These are phyloP conservation scores for Nepenthes alata DNA, from an alignment of 179 eudicot genomes.

Conservation along the genomic window DNA sequence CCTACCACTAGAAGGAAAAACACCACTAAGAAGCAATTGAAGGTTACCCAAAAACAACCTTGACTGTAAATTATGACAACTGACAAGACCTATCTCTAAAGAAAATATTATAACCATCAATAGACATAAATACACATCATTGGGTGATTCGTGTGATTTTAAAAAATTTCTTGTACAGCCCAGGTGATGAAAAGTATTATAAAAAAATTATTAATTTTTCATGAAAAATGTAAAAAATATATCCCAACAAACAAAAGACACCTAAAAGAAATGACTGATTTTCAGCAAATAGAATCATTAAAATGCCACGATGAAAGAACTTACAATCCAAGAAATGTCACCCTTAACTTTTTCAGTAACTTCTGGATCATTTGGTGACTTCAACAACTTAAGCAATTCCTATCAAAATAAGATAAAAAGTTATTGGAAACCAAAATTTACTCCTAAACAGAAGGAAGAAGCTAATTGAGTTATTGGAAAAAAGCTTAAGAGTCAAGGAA, in stretches of 20 bases:
- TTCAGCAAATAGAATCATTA: background rate
- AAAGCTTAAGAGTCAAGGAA: background rate
- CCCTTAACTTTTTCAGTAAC: conserved; percentile 32
- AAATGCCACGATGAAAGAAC: conserved; percentile 10
- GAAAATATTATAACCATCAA: no score
- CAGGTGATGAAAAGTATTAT: no score
- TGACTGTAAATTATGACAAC: no score
- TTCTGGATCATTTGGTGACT: conserved; percentile 50
- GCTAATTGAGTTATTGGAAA: background rate
- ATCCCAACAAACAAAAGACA: background rate
- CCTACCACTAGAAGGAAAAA: no score
- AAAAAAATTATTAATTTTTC: no score
- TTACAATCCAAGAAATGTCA: conserved; percentile 55
- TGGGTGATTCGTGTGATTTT: no score
- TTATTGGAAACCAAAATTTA: background rate
- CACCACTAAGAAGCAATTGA: no score
- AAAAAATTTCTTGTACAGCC: no score
- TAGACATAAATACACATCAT: no score
- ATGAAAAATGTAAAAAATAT: background rate
- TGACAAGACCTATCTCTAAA: no score
- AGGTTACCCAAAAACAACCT: no score
- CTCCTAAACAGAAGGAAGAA: no score
- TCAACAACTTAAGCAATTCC: conserved; percentile 54
- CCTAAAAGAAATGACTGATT: background rate
- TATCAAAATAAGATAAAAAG: conserved; percentile 13